Evolutionary conservation across 1,284 basidiomycete genomes (phyloP), one percentile per base, ranked within the genome.

Genomic region (Xerocomus nothofagi): DNA sequence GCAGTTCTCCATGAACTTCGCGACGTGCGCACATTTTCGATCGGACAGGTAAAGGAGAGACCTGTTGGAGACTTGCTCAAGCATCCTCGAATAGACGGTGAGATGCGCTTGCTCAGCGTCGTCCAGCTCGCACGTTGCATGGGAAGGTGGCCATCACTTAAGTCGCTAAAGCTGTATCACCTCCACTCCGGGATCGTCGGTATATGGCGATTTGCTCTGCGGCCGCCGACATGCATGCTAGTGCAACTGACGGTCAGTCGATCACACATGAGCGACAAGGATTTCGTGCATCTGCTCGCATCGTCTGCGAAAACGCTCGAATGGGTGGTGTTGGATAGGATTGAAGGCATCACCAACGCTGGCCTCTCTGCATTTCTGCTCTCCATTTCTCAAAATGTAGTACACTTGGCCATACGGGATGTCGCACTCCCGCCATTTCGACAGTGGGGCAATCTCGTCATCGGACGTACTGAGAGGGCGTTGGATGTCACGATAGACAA

Each of bases 81-180:
- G 20, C 23, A 20, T 5, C 32, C 8, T 17, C 41, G 55, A 6
- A n/a, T 3, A 10, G 36, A 43, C 2, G 18, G 15, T 3, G 15
- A 29, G 15, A 30, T 38, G 12, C 49, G 41, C 31, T 1, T 51
- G 6, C 37, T 61, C 39, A 58, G 52, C 39, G 31, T 56, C 10
- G 21, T 29, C 42, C 62, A 65, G 26, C 60, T 61, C 1, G 52
- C 58, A 1, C 55, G 58, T 5, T 58, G 57, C n/a, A 47, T 61
- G 39, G 36, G 33, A 8, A 14, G 47, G 15, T 61, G 60, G 55
- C 51, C 52, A 0, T 32, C 33, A 0, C 40, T 61, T 4, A 46
- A 23, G 3, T 44, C 47, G 6, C 50, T 61, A 36, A 51, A 37
- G 9, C 8, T 59, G 2, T 43, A 53, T 4, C 51, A 58, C 39